A percentile compares a stretch with the other conserved stretches of the same genome.
Conservation (phyloP, 2,329 filamentous ascomycete genomes). For the Penicillium sp. region DNA sequence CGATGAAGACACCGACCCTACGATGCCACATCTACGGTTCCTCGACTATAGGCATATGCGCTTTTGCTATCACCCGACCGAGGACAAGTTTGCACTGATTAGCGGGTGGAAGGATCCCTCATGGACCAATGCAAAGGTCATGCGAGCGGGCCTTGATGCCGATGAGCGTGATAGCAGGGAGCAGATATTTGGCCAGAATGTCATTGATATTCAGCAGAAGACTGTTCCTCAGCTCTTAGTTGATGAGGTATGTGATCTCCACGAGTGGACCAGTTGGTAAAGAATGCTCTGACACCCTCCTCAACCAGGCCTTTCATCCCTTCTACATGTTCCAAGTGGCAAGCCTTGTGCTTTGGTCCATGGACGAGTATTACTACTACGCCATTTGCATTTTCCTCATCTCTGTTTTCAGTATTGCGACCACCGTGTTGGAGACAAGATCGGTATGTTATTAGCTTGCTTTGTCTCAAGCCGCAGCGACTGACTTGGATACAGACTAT, state of each 20-base stretch:
- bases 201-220: conserved; percentile 93
- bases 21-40: conserved; percentile 72
- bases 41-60: conserved; percentile 93
- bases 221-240: conserved; percentile 77
- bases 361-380: conserved; percentile 98
- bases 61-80: conserved; percentile 84
- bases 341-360: conserved; percentile 88
- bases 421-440: conserved; percentile 86
- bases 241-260: conserved; percentile 67
- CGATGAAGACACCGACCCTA: conserved; percentile 72
- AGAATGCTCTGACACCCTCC: conserved; percentile 17
- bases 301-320: conserved; percentile 77
- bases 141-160: conserved; percentile 79
- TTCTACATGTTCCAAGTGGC: conserved; percentile 99
- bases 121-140: conserved; percentile 76
- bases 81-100: conserved; percentile 83
- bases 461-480: conserved; percentile 8
- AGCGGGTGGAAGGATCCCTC: conserved; percentile 92
- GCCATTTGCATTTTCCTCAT: conserved; percentile 93
- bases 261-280: neutral
- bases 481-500: conserved; percentile 64
- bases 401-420: conserved; percentile 86
- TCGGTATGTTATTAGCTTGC: conserved; percentile 56
- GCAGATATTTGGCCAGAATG: conserved; percentile 82
- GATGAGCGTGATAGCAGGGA: conserved; percentile 85